phyloP scores from a whole-genome alignment of 129 eudicot genomes.

The Flaveria bidentis region DNA sequence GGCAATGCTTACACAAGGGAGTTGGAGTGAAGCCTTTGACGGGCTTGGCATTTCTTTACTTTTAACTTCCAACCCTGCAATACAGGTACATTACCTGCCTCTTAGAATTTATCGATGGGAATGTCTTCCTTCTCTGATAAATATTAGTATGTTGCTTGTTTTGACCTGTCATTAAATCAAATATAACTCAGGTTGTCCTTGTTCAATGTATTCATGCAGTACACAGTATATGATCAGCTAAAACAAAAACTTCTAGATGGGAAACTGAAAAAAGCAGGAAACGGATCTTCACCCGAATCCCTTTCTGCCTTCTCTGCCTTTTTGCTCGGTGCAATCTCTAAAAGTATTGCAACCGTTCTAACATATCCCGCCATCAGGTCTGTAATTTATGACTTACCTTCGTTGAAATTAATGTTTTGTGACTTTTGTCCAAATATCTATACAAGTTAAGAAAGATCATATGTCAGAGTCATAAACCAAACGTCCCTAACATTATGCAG shows the following conservation, averaged over 20 bases:
- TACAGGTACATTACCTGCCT: conserved; percentile 45
- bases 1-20: conserved; percentile 58
- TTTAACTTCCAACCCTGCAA: conserved; percentile 71
- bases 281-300: conserved; percentile 51
- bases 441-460: not conserved
- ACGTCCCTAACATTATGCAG: conserved; percentile 28
- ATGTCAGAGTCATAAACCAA: not conserved
- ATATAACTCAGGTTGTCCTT: not conserved
- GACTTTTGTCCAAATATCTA: not conserved
- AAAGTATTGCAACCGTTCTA: conserved; percentile 63
- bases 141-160: not conserved
- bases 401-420: not conserved
- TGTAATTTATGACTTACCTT: not conserved
- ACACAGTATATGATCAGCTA: conserved; percentile 68
- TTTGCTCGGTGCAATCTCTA: conserved; percentile 63
- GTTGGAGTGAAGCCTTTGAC: conserved; percentile 69
- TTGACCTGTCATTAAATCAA: not conserved
- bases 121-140: not conserved
- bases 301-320: conserved; percentile 68
- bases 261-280: conserved; percentile 27
- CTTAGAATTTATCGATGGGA: not conserved
- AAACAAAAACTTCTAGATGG: conserved; percentile 46
- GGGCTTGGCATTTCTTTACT: conserved; percentile 76
- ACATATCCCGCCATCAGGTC: conserved; percentile 79
- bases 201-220: conserved; percentile 33